phyloP scores from a whole-genome alignment of 306 rosid genomes.

The Heteromeles arbutifolia region DNA sequence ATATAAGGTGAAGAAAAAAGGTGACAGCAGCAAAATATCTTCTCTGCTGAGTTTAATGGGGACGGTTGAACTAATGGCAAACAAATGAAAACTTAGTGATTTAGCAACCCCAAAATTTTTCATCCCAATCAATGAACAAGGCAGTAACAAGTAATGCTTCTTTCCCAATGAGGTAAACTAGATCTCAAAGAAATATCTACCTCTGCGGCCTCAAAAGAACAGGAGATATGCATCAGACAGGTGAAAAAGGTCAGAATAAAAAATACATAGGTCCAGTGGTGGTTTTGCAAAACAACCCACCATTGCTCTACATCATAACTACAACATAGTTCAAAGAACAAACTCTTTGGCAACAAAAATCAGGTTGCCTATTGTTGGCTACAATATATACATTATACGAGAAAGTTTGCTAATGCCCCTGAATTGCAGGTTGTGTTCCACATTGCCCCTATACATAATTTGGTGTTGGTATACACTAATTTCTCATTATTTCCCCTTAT shows the following conservation, averaged over 20 bases:
- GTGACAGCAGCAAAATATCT: background rate
- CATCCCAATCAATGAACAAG: background rate
- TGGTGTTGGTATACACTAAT: background rate
- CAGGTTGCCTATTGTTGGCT: background rate
- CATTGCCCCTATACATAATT: background rate
- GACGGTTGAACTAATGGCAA: background rate
- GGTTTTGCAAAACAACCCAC: background rate
- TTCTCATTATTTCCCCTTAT: background rate
- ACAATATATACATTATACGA: background rate
- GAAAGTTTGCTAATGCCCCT: background rate
- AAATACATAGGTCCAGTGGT: background rate
- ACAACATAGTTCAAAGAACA: background rate
- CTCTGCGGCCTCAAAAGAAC: background rate
- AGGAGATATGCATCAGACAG: background rate
- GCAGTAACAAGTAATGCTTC: background rate
- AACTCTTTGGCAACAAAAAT: background rate
- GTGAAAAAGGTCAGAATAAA: background rate
- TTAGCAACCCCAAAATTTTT: background rate
- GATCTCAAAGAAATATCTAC: background rate
- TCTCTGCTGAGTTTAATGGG: background rate
- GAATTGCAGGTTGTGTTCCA: background rate
- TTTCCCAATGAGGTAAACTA: background rate
- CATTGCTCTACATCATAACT: background rate
- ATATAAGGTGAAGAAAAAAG: no score
- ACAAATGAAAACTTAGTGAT: background rate